Conservation (phyloP, 2,329 filamentous ascomycete species). For the Trichoderma afroharzianum region DNA sequence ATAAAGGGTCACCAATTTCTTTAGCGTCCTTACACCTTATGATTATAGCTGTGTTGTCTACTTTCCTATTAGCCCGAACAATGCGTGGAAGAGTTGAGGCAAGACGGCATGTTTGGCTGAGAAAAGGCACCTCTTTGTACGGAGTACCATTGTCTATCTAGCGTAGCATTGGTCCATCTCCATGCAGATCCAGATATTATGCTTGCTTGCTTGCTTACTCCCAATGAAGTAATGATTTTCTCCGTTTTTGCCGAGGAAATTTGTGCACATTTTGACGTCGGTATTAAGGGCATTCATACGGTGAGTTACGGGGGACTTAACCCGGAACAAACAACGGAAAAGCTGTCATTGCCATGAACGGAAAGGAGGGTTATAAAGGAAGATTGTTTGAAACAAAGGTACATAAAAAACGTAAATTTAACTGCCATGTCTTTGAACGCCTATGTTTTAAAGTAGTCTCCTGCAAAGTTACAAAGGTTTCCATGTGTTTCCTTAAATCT, state of each 20-base stretch:
- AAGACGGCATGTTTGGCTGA: neutral
- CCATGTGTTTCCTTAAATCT: neutral
- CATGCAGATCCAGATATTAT: neutral
- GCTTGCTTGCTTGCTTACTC: neutral
- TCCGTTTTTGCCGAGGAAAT: neutral
- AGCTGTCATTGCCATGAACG: neutral
- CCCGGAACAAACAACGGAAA: neutral
- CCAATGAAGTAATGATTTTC: neutral
- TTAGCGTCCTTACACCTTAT: neutral
- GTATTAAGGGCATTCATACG: neutral
- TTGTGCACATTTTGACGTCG: neutral
- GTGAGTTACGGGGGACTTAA: neutral
- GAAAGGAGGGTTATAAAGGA: neutral
- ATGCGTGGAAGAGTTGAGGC: neutral
- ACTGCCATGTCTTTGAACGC: neutral
- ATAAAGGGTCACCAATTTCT: accelerated
- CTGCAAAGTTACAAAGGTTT: neutral
- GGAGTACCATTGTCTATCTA: neutral
- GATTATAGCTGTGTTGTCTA: neutral
- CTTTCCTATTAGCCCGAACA: neutral
- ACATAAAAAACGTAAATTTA: neutral
- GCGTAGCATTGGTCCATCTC: neutral
- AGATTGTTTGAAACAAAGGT: neutral
- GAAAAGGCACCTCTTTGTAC: neutral
- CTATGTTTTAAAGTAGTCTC: neutral